Evolutionary conservation across 1,284 basidiomycete species (phyloP).

Genomic region (Malassezia caprae): DNA sequence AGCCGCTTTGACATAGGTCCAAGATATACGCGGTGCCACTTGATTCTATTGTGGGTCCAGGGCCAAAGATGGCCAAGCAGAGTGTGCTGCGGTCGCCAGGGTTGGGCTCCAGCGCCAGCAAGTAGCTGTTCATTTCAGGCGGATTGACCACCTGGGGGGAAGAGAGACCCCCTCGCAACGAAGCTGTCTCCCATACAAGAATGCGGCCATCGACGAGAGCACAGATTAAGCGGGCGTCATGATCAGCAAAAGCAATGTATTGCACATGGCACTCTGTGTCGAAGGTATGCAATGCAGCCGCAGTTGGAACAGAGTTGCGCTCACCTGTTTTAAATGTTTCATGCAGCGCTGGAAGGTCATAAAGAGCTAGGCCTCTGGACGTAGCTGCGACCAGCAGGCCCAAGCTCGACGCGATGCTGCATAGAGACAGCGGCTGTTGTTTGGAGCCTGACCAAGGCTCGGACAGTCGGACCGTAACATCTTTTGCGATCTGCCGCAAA

Average conservation of each 20-base stretch:
- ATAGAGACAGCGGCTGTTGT: background rate
- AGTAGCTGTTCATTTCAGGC: background rate
- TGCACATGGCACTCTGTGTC: background rate
- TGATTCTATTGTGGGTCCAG: conserved; percentile 12
- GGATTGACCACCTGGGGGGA: background rate
- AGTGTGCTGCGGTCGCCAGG: conserved; percentile 49
- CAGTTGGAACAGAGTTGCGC: conserved; percentile 12
- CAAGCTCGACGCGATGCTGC: background rate
- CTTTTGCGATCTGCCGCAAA: conserved; percentile 35
- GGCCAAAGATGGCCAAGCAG: conserved; percentile 48
- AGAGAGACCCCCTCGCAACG: background rate
- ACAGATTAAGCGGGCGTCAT: conserved; percentile 3
- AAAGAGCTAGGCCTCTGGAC: conserved; percentile 1
- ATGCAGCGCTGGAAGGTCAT: background rate
- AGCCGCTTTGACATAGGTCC: conserved; percentile 25
- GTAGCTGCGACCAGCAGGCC: conserved; percentile 1
- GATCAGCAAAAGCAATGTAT: background rate
- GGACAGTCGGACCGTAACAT: conserved; percentile 39
- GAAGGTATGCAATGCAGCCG: background rate
- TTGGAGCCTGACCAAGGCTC: conserved; percentile 20
- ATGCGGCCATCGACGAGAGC: background rate
- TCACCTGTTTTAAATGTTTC: conserved; percentile 15
- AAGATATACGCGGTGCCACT: conserved; percentile 13
- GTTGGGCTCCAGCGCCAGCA: conserved; percentile 49
- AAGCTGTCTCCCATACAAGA: background rate